Percentiles rank a stretch among this genome's conserved stretches.
Evolutionary conservation across 2,329 filamentous ascomycete genomes (phyloP).

Genomic region (Pestalotiopsis sp.): DNA sequence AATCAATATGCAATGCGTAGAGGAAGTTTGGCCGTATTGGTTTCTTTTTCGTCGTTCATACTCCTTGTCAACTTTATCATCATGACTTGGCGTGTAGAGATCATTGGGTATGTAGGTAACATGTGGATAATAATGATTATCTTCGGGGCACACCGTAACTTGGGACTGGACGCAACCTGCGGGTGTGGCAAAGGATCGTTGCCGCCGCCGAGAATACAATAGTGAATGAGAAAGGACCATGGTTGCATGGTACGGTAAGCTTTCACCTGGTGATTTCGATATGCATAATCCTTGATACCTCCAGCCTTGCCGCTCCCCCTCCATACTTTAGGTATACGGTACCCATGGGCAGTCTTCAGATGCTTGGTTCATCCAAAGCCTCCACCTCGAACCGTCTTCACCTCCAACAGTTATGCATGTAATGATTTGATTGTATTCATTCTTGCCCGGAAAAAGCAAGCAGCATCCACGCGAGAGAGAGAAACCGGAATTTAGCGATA

Average conservation of each 20-base stretch:
- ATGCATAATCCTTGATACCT: not conserved
- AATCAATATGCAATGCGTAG: not conserved
- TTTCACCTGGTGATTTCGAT: too few species aligned
- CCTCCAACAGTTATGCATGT: too few species aligned
- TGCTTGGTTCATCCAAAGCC: too few species aligned
- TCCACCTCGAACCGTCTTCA: too few species aligned
- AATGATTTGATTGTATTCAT: too few species aligned
- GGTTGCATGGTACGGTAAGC: not conserved
- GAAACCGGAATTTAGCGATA: too few species aligned
- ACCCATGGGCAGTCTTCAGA: too few species aligned
- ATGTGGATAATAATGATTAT: not conserved
- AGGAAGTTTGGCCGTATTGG: not conserved
- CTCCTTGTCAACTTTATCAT: not conserved
- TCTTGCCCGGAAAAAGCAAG: too few species aligned
- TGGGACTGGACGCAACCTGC: not conserved
- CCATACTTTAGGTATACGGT: not conserved
- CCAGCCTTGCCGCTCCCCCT: not conserved
- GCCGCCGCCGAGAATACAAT: not conserved
- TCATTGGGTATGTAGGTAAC: not conserved
- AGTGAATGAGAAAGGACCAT: not conserved
- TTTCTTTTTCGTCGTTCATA: not conserved
- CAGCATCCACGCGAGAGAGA: too few species aligned
- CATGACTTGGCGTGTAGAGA: not conserved
- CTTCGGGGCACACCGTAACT: not conserved
- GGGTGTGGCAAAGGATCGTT: not conserved